These are phyloP conservation scores for Ceratobasidium sp. DNA, from an alignment of 1,284 basidiomycete species.

Conservation along the genomic window DNA sequence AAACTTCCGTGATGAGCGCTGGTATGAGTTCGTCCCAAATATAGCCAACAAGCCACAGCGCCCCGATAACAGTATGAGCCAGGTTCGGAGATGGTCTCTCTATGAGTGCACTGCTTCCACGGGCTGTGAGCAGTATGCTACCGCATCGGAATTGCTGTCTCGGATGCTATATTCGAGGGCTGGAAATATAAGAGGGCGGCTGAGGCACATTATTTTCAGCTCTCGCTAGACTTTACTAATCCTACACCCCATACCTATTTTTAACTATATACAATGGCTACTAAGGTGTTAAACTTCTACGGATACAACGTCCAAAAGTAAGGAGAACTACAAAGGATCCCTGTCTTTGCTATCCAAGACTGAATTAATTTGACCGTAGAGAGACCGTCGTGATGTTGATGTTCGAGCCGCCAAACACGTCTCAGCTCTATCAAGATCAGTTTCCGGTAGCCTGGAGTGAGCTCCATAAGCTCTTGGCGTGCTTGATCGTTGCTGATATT, in stretches of 20 bases:
- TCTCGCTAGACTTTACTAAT: background rate
- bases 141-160: background rate
- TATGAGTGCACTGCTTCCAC: background rate
- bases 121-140: background rate
- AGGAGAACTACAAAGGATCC: background rate
- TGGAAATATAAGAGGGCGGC: too few species aligned
- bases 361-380: background rate
- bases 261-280: constrained; percentile 1
- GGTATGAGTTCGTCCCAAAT: too few species aligned
- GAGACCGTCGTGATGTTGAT: constrained; percentile 32
- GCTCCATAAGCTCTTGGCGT: background rate
- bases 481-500: background rate
- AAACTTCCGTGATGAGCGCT: too few species aligned
- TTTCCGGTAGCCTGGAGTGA: constrained; percentile 41
- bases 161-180: background rate
- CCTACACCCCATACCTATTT: background rate
- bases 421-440: constrained; percentile 19
- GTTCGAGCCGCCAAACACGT: constrained; percentile 26
- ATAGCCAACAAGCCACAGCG: too few species aligned
- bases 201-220: background rate
- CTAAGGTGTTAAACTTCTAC: constrained; percentile 31
- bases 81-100: too few species aligned
- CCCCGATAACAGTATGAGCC: too few species aligned
- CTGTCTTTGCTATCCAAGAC: background rate
- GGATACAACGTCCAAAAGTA: constrained; percentile 17